Base-by-base conservation (phyloP, 495 filamentous ascomycete species). In the Penicillium maclennaniae region DNA sequence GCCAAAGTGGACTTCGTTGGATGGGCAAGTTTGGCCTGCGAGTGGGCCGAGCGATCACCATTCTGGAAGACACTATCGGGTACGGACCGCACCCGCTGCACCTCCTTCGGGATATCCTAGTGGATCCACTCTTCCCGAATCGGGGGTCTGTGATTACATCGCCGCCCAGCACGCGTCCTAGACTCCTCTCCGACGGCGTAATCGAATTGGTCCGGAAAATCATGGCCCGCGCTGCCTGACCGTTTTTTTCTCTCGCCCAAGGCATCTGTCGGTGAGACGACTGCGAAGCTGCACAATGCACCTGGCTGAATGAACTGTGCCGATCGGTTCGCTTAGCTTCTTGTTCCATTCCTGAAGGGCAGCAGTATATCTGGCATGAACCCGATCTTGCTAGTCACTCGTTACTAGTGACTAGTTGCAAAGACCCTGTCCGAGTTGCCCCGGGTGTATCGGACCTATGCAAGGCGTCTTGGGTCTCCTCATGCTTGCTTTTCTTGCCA, bases 181-280 rank as follows among this genome's bases (percentile, higher is more conserved):
- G 46, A 42, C 38, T 43, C 25, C 27, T 40, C 19, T 40, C 19
- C 4, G 19, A n/a, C 2, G 6, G 38, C 19, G 38, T 7, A 40
- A 40, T 14, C 38, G n/a, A 40, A 40, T 40, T 40, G 38, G n/a
- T 19, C 38, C 25, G 20, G 34, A 20, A 14, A 19, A n/a, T 40
- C 19, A n/a, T 40, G 16, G 19, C n/a, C n/a, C 27, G 36, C 19
- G 36, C 26, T 48, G 20, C 43, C 45, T 55, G 45, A 14, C 43
- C 45, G 54, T 44, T 36, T 42, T n/a, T n/a, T n/a, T n/a, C n/a
- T n/a, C n/a, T 53, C 40, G 55, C 46, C 49, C 39, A 15, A 28
- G 25, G 14, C 42, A 44, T 55, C 34, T 65, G 65, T 74, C 69
- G 68, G 69, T 72, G 68, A 70, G 44, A 38, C 43, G 44, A 45